These are phyloP conservation scores for Prinsepia uniflora DNA, from an alignment of 306 rosid genomes.

Conservation along the genomic window DNA sequence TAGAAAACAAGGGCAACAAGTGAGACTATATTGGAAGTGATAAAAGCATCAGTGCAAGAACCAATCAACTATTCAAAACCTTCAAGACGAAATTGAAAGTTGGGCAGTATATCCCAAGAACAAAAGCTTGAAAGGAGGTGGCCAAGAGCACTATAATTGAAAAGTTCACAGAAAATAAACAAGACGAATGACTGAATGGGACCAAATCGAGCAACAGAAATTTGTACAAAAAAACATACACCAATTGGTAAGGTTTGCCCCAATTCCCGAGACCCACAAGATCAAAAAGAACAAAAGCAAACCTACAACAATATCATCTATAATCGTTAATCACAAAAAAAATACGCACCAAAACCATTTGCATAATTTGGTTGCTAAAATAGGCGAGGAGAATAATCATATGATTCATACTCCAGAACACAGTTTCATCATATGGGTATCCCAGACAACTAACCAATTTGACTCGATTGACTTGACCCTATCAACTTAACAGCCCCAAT, in stretches of 20 bases:
- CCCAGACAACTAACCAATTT: slow-evolving; percentile 11
- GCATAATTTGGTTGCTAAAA: slow-evolving; percentile 7
- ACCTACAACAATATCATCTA: background rate
- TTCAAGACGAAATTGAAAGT: slow-evolving; percentile 15
- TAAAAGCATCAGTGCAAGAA: background rate
- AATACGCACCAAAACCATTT: background rate
- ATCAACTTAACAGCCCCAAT: slow-evolving; percentile 20
- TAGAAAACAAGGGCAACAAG: slow-evolving; percentile 24
- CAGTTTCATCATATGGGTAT: background rate
- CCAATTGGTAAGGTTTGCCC: background rate
- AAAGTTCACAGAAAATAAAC: background rate
- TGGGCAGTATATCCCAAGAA: background rate
- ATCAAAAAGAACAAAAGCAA: background rate
- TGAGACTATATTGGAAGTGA: background rate
- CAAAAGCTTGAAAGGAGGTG: background rate
- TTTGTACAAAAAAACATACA: background rate
- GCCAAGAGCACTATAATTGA: background rate
- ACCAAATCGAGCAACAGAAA: slow-evolving; percentile 17
- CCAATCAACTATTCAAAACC: background rate
- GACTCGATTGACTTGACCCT: slow-evolving; percentile 14
- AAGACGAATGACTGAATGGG: background rate
- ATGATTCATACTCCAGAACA: slow-evolving; percentile 8
- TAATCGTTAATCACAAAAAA: background rate
- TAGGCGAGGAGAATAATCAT: slow-evolving; percentile 9
- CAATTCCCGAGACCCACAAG: background rate